Conservation (phyloP, 148 eudicot species). For the Drosera capensis region DNA sequence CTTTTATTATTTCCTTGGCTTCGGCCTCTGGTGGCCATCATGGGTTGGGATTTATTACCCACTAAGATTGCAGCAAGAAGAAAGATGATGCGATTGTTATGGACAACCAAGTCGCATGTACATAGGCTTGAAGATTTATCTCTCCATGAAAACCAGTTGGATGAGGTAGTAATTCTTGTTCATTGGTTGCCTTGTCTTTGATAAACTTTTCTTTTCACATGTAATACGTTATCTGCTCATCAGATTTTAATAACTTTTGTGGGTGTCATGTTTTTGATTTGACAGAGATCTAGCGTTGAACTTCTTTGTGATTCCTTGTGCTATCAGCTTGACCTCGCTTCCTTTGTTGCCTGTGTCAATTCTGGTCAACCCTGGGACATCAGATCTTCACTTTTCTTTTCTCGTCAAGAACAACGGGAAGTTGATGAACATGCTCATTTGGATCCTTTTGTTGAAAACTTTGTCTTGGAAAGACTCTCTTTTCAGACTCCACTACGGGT, state of each 20-base stretch:
- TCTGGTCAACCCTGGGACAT: constrained; percentile 83
- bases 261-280: constrained; percentile 9
- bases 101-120: constrained; percentile 83
- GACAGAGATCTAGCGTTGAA: constrained; percentile 69
- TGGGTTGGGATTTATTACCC: constrained; percentile 97
- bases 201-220: not conserved
- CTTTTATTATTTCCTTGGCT: constrained; percentile 77
- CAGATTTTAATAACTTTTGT: not conserved
- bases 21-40: constrained; percentile 85
- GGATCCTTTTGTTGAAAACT: constrained; percentile 94
- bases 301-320: constrained; percentile 88
- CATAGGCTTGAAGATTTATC: constrained; percentile 58
- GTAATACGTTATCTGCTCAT: not conserved
- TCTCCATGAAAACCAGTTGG: constrained; percentile 47
- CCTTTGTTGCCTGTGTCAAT: constrained; percentile 89
- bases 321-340: constrained; percentile 90
- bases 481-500: constrained; percentile 88
- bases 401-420: constrained; percentile 42
- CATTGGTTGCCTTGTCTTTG: not conserved
- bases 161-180: constrained; percentile 43
- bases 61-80: constrained; percentile 65
- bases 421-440: constrained; percentile 26
- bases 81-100: constrained; percentile 71
- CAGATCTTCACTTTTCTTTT: constrained; percentile 55
- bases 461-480: constrained; percentile 89